Percentiles rank a stretch among this genome's conserved stretches.
Evolutionary conservation across 2,329 filamentous ascomycete species (phyloP).

Genomic region (Penicillium sp.): DNA sequence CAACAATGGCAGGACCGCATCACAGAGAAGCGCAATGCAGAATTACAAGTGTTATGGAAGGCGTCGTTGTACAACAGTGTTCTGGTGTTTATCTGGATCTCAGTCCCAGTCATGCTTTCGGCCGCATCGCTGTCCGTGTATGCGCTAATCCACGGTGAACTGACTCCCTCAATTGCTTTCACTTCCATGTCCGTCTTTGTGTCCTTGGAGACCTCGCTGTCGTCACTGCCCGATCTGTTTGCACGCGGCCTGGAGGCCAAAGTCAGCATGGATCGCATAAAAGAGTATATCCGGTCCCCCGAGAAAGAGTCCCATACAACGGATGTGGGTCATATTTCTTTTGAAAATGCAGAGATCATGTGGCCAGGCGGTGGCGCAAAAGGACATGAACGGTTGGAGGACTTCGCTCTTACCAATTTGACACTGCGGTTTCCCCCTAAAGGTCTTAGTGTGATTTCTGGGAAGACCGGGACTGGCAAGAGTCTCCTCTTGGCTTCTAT

Average conservation of each 20-base stretch:
- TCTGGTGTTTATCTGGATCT: constrained; percentile 62
- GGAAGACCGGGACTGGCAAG: constrained; percentile 71
- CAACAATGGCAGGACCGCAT: constrained; percentile 68
- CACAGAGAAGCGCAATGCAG: constrained; percentile 55
- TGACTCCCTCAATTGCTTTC: constrained; percentile 69
- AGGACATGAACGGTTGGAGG: too few species aligned
- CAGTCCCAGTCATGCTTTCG: constrained; percentile 66
- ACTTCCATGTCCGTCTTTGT: constrained; percentile 68
- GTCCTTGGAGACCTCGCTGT: constrained; percentile 62
- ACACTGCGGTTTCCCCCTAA: constrained; percentile 61
- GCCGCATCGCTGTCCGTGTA: constrained; percentile 64
- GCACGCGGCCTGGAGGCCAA: constrained; percentile 63
- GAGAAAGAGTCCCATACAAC: too few species aligned
- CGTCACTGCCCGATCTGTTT: constrained; percentile 65
- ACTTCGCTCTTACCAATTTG: constrained; percentile 42
- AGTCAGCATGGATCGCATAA: constrained; percentile 63
- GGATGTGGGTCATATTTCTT: too few species aligned
- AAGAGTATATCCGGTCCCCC: constrained; percentile 60
- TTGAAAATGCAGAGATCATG: constrained; percentile 61
- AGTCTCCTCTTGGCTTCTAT: constrained; percentile 65
- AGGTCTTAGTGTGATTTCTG: constrained; percentile 67
- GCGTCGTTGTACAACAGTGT: constrained; percentile 59
- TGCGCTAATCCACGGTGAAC: constrained; percentile 53
- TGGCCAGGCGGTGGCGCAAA: constrained; percentile 48
- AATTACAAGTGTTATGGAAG: constrained; percentile 63